A percentile compares a stretch with the other conserved stretches of the same genome.
These are phyloP conservation scores for Heterobasidion occidentale DNA, from an alignment of 1,284 basidiomycete species.

Conservation along the genomic window DNA sequence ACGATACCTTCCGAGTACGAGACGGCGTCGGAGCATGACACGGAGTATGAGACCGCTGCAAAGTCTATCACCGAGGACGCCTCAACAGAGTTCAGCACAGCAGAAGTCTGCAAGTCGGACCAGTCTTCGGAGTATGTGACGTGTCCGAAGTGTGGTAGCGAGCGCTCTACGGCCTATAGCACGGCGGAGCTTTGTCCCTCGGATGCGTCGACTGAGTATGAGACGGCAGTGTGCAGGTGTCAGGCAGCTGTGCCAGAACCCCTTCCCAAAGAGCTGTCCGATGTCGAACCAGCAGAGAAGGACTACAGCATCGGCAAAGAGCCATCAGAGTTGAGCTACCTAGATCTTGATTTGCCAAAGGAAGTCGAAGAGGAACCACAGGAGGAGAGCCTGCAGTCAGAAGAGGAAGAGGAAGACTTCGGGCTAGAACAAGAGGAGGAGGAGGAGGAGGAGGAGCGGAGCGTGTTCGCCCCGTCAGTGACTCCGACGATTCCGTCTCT, in stretches of 20 bases:
- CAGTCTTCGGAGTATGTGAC: slow-evolving; percentile 37
- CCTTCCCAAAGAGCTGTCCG: neutral
- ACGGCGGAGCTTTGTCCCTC: slow-evolving; percentile 43
- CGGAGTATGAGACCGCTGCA: slow-evolving; percentile 40
- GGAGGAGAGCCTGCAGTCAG: neutral
- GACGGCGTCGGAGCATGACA: slow-evolving; percentile 39
- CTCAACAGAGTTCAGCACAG: slow-evolving; percentile 13
- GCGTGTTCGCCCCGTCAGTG: neutral
- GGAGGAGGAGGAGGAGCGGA: neutral
- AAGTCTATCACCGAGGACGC: slow-evolving; percentile 21
- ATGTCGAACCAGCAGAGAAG: neutral
- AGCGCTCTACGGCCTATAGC: slow-evolving; percentile 38
- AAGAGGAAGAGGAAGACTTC: neutral
- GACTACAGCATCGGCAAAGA: neutral
- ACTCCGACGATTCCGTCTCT: neutral
- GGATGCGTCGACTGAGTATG: slow-evolving; percentile 28
- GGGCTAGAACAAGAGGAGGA: too few relatives aligned
- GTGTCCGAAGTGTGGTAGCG: slow-evolving; percentile 34
- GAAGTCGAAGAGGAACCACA: neutral
- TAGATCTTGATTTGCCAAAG: neutral
- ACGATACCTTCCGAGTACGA: slow-evolving; percentile 51
- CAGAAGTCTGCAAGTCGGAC: slow-evolving; percentile 9
- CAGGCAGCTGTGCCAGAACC: neutral
- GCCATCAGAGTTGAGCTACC: neutral
- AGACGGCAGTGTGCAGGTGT: slow-evolving; percentile 22